Conservation (phyloP, 768 basidiomycete species). For the Termitomyces sp. region DNA sequence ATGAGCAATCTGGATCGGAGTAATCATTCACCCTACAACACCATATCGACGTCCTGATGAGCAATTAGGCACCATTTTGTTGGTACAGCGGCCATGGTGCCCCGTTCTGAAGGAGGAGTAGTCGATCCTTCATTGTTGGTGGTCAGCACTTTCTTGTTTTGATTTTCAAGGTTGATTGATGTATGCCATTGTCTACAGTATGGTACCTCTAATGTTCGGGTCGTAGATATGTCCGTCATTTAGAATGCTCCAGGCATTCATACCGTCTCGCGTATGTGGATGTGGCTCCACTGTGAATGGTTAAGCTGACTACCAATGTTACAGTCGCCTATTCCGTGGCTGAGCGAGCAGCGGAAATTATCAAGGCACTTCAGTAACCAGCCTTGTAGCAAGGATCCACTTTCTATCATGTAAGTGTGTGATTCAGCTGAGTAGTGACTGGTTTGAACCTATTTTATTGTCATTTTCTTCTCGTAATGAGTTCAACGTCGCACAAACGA, state of each 20-base stretch:
- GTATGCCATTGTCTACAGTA: neutral
- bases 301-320: neutral
- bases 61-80: slow-evolving; percentile 11
- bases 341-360: slow-evolving; percentile 9
- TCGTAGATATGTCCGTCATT: slow-evolving; percentile 10
- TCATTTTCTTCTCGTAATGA: too few relatives aligned
- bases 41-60: neutral
- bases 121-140: slow-evolving; percentile 3
- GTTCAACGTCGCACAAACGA: too few relatives aligned
- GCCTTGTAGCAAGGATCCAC: neutral
- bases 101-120: slow-evolving; percentile 11
- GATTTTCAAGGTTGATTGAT: too few relatives aligned
- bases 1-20: slow-evolving; percentile 10
- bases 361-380: neutral
- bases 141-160: neutral
- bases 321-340: slow-evolving; percentile 10
- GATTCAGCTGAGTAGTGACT: neutral
- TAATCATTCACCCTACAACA: neutral
- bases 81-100: slow-evolving; percentile 12
- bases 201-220: slow-evolving; percentile 11
- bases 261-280: slow-evolving; percentile 9
- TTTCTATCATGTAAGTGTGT: neutral
- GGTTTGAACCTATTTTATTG: too few relatives aligned
- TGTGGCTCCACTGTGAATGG: neutral
- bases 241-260: slow-evolving; percentile 10